These are phyloP conservation scores for Crucibulum laeve DNA, from an alignment of 768 basidiomycete genomes.

Conservation along the genomic window DNA sequence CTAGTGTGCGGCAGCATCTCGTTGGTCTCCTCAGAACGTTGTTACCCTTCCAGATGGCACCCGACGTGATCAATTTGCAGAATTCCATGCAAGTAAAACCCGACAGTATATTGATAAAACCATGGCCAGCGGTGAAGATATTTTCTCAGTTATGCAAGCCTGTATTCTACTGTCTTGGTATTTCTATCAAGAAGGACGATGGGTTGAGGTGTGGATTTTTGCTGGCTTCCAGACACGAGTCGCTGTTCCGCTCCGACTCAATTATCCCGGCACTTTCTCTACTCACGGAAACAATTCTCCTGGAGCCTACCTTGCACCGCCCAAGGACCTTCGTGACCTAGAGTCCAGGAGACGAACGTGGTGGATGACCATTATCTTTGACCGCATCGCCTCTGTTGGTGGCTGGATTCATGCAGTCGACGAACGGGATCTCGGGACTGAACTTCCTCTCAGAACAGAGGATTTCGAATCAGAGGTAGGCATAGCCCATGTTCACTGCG, in stretches of 20 bases:
- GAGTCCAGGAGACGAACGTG: constrained; percentile 79
- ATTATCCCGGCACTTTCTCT: constrained; percentile 82
- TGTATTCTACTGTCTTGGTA: constrained; percentile 87
- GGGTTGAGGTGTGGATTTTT: constrained; percentile 93
- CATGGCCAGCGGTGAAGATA: constrained; percentile 86
- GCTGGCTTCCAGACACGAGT: constrained; percentile 82
- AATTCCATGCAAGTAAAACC: constrained; percentile 85
- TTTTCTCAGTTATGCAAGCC: constrained; percentile 84
- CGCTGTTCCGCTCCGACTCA: constrained; percentile 75
- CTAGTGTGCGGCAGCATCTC: constrained; percentile 79
- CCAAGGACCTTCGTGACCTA: constrained; percentile 68
- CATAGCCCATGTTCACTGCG: constrained; percentile 1
- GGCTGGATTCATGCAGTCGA: constrained; percentile 87
- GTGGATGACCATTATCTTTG: constrained; percentile 91
- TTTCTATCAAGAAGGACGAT: constrained; percentile 84
- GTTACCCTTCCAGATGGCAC: constrained; percentile 69
- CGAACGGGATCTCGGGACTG: constrained; percentile 81
- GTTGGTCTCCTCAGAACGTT: constrained; percentile 73
- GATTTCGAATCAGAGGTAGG: constrained; percentile 77
- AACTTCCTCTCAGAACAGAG: constrained; percentile 67
- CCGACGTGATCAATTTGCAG: constrained; percentile 80
- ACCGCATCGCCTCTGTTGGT: constrained; percentile 75
- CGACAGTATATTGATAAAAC: constrained; percentile 84
- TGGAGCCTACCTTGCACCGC: constrained; percentile 76
- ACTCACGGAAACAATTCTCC: constrained; percentile 64